A percentile compares a stretch with the other conserved stretches of the same genome.
Evolutionary conservation across 2,329 filamentous ascomycete species (phyloP).

Genomic region (Sclerotiophoma versabilis): DNA sequence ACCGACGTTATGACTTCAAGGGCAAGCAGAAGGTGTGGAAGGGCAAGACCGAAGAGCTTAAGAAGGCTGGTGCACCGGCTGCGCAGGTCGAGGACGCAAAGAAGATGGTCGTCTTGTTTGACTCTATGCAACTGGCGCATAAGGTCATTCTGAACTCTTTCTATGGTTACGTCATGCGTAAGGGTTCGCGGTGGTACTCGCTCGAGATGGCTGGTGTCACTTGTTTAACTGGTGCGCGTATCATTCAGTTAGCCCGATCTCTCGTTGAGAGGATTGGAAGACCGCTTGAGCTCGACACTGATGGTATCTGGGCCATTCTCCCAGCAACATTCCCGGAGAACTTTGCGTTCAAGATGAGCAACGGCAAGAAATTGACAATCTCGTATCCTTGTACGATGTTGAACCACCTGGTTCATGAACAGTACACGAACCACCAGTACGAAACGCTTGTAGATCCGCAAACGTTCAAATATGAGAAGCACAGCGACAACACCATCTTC

Average conservation of each 20-base stretch:
- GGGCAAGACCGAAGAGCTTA: constrained; percentile 87
- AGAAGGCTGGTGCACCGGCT: constrained; percentile 77
- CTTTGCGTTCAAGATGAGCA: constrained; percentile 91
- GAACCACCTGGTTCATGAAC: constrained; percentile 93
- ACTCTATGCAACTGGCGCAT: constrained; percentile 94
- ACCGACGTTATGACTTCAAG: constrained; percentile 98
- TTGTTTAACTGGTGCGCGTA: constrained; percentile 92
- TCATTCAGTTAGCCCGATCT: constrained; percentile 94
- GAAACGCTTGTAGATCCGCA: constrained; percentile 82
- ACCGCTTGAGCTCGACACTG: constrained; percentile 92
- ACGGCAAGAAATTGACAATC: constrained; percentile 94
- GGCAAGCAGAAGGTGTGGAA: constrained; percentile 99
- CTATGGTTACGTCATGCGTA: constrained; percentile 99
- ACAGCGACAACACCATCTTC: constrained; percentile 99
- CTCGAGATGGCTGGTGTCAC: constrained; percentile 99
- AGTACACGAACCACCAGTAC: constrained; percentile 97
- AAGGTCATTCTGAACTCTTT: constrained; percentile 99
- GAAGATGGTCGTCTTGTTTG: constrained; percentile 97
- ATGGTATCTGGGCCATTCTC: constrained; percentile 99
- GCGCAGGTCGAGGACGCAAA: constrained; percentile 90
- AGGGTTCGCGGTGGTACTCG: constrained; percentile 98
- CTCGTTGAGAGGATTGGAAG: constrained; percentile 92
- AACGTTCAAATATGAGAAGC: constrained; percentile 90
- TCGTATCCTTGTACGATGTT: constrained; percentile 99
- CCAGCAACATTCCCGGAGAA: constrained; percentile 97